Base-by-base conservation (phyloP, 805 yeast species). In the Schwanniomyces pseudopolymorphus region DNA sequence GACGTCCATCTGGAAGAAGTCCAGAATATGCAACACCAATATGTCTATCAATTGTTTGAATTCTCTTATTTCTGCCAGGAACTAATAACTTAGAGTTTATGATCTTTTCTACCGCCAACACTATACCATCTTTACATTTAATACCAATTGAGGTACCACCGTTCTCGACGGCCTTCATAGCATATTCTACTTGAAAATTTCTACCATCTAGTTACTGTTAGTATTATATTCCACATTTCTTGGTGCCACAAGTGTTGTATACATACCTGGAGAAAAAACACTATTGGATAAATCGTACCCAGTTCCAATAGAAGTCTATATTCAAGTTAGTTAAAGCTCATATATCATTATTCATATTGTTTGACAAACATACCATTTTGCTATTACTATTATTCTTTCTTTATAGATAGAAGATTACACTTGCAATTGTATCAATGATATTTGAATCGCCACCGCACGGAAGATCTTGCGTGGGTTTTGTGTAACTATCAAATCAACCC, bases 261-360 rank as follows among this genome's bases (percentile, higher is more conserved):
- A 69, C 79, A 52, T 70, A 74, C 79, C 80, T 47, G 92, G 92
- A 46, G 89, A 83, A 73, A 94, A 94, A 51, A 92, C 97, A 72
- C 96, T 85, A 75, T 94, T 94, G 27, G 97, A 89, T 63, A 94
- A 84, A 78, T 94, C 99, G 82, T 94, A 94, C 16, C 99, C 99
- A 24, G 99, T 94, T 58, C 99, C 99, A 58, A 94, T 91, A 40
- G 99, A 94, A 33, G 98, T 87, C 92, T 55, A 43, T 22, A 36
- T 11, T 39, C 33, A 31, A 17, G 50, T 48, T 48, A 48, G 43
- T 41, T 37, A 28, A 14, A 17, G 5, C 3, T 3, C 13, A n/a
- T 8, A 5, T 24, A 20, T n/a, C 14, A 20, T 7, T 26, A 14
- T 14, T 24, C 5, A 38, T 11, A 5, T 3, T 38, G 11, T 8